Conservation (phyloP, 2,329 filamentous ascomycete genomes). For the Aspergillus glaucus region DNA sequence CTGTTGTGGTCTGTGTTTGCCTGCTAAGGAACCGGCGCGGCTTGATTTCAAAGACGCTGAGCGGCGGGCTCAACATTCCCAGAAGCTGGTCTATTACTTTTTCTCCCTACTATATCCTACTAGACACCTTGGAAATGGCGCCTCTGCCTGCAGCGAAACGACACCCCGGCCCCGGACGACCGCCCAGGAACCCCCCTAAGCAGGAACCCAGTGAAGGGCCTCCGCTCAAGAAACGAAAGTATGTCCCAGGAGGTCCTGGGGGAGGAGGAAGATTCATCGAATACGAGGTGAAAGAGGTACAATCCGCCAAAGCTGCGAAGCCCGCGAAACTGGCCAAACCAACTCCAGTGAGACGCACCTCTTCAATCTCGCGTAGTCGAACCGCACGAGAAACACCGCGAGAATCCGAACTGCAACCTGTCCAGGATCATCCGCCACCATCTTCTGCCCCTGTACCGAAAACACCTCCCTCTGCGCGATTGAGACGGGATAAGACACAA, state of each 20-base stretch:
- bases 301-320: conserved; percentile 31
- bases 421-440: conserved; percentile 22
- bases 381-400: background rate
- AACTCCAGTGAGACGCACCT: conserved; percentile 40
- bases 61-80: conserved; percentile 1
- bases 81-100: background rate
- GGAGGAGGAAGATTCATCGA: conserved; percentile 82
- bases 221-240: conserved; percentile 65
- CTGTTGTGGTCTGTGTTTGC: conserved; percentile 3
- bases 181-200: conserved; percentile 25
- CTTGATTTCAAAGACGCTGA: conserved; percentile 11
- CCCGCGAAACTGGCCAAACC: conserved; percentile 37
- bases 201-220: conserved; percentile 46
- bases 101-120: background rate
- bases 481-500: conserved; percentile 37
- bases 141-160: conserved; percentile 24
- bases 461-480: conserved; percentile 34
- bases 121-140: conserved; percentile 20
- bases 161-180: conserved; percentile 16
- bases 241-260: conserved; percentile 79
- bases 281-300: conserved; percentile 57
- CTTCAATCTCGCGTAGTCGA: conserved; percentile 46
- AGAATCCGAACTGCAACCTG: conserved; percentile 8
- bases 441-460: conserved; percentile 26
- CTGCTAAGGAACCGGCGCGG: conserved; percentile 3